A percentile compares a stretch with the other conserved stretches of the same genome.
These are phyloP conservation scores for Neurospora tetrasperma DNA, from an alignment of 495 filamentous ascomycete species.

Conservation along the genomic window DNA sequence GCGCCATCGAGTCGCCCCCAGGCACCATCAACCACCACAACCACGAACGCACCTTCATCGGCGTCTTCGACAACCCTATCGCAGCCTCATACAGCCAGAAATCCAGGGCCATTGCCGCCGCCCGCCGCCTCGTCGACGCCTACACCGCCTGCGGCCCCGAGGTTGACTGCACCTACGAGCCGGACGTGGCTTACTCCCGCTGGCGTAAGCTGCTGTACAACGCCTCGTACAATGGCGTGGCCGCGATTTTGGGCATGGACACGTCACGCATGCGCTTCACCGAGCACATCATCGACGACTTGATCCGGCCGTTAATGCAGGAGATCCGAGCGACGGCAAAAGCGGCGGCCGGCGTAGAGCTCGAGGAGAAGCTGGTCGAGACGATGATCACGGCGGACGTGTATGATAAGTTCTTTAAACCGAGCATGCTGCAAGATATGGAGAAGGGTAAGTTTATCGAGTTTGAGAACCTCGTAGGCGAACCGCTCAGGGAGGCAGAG, in stretches of 20 bases:
- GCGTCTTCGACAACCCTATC: slow-evolving; percentile 33
- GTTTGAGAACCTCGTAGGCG: slow-evolving; percentile 43
- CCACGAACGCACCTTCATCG: slow-evolving; percentile 30
- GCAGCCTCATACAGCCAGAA: background rate
- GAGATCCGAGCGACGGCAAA: slow-evolving; percentile 14
- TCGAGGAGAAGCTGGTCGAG: slow-evolving; percentile 26
- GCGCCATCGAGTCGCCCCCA: slow-evolving; percentile 32
- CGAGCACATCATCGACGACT: slow-evolving; percentile 11
- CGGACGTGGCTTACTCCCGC: slow-evolving; percentile 28
- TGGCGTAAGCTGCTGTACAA: slow-evolving; percentile 47
- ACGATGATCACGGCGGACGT: slow-evolving; percentile 28
- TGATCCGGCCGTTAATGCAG: slow-evolving; percentile 16
- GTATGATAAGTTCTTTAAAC: slow-evolving; percentile 28
- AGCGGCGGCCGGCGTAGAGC: slow-evolving; percentile 18
- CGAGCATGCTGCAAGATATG: slow-evolving; percentile 38
- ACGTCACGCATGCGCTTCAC: slow-evolving; percentile 22
- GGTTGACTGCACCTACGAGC: slow-evolving; percentile 15
- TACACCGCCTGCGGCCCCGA: slow-evolving; percentile 27
- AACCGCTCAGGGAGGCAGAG: slow-evolving; percentile 40
- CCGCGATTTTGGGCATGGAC: slow-evolving; percentile 40
- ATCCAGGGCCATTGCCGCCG: slow-evolving; percentile 12
- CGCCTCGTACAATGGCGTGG: slow-evolving; percentile 36
- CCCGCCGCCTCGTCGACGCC: slow-evolving; percentile 29
- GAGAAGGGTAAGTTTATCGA: slow-evolving; percentile 44
- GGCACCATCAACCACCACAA: slow-evolving; percentile 40